Conservation (phyloP, 192 early-diverging fungal species). For the Coemansia sp. region DNA sequence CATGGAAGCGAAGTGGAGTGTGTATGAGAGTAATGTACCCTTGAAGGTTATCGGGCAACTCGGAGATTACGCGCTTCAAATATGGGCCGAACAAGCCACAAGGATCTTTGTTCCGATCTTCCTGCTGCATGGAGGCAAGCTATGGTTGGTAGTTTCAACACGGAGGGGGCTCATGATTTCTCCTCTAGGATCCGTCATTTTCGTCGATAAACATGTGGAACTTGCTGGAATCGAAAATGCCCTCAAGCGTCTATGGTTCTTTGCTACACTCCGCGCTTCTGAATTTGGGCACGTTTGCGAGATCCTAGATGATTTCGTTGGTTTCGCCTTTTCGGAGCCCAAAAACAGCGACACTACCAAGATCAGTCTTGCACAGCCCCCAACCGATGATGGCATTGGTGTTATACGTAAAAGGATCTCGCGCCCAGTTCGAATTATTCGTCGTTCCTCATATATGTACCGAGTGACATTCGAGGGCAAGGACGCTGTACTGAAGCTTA, state of each 20-base stretch:
- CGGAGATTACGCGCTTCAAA: slow-evolving; percentile 15
- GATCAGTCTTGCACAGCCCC: background rate
- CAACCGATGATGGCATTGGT: background rate
- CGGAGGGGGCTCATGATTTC: background rate
- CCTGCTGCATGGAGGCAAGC: slow-evolving; percentile 8
- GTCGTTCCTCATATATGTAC: background rate
- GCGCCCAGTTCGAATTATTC: background rate
- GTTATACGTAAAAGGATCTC: background rate
- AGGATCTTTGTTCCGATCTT: slow-evolving; percentile 15
- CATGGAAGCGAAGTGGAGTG: background rate
- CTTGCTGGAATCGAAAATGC: background rate
- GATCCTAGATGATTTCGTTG: background rate
- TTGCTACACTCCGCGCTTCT: background rate
- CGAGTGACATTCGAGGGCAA: background rate
- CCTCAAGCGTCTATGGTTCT: background rate
- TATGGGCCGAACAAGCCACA: slow-evolving; percentile 15
- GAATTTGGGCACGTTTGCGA: background rate
- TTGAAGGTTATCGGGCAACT: slow-evolving; percentile 19
- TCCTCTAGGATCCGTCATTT: background rate
- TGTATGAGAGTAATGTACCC: too few relatives aligned
- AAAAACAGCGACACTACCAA: background rate
- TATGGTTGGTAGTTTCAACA: slow-evolving; percentile 20
- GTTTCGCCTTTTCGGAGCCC: background rate
- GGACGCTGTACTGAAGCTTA: background rate
- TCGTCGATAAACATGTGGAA: background rate